Evolutionary conservation across 1,139 yeast species (phyloP).

Genomic region (Yamadazyma epiphylla): DNA sequence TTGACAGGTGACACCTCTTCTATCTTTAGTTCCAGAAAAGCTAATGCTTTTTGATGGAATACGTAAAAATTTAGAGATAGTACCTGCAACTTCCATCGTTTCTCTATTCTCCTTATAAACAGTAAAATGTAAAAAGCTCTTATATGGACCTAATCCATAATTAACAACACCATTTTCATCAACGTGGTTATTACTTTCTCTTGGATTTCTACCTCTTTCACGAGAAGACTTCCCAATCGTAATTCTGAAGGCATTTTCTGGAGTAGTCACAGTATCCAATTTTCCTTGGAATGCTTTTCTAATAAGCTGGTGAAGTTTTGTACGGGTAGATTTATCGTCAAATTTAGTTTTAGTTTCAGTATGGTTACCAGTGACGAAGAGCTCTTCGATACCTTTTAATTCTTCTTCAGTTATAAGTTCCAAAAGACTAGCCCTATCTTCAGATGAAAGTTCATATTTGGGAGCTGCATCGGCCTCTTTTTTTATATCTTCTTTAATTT

Average conservation of each 20-base stretch:
- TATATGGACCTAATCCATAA: constrained; percentile 65
- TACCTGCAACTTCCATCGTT: constrained; percentile 89
- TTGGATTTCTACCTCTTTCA: constrained; percentile 25
- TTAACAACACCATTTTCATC: constrained; percentile 45
- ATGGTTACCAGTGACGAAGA: constrained; percentile 55
- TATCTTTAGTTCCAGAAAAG: constrained; percentile 94
- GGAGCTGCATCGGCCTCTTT: constrained; percentile 20
- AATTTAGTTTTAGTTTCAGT: constrained; percentile 58
- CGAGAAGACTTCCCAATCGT: constrained; percentile 40
- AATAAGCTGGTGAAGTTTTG: constrained; percentile 70
- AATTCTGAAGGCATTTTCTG: constrained; percentile 60
- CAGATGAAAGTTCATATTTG: constrained; percentile 45
- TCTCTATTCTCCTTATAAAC: constrained; percentile 93
- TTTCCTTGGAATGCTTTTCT: constrained; percentile 71
- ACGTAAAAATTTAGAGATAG: constrained; percentile 68
- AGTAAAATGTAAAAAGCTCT: constrained; percentile 70
- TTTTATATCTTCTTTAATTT: constrained; percentile 25
- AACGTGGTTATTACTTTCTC: constrained; percentile 48
- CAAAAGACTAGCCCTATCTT: constrained; percentile 43
- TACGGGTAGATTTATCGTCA: constrained; percentile 67
- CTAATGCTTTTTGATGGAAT: constrained; percentile 66
- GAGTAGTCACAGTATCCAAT: constrained; percentile 76
- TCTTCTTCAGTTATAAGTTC: constrained; percentile 59
- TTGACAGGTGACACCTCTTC: constrained; percentile 95
- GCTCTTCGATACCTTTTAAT: constrained; percentile 48